A percentile compares a stretch with the other conserved stretches of the same genome.
Conservation (phyloP, 2,329 filamentous ascomycete genomes). For the Sordariomycetes sp. region DNA sequence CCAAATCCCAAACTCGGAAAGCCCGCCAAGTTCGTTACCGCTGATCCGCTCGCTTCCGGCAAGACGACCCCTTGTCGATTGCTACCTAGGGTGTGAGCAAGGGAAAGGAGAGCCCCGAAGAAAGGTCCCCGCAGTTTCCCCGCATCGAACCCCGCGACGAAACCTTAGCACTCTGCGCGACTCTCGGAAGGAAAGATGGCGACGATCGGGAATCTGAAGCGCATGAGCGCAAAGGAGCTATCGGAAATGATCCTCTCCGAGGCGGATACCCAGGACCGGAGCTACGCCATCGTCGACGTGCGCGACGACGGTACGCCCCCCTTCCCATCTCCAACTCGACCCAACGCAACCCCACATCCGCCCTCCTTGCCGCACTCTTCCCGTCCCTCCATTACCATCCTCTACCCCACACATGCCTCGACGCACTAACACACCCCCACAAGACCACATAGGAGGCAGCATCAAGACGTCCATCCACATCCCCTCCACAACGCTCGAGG, state of each 20-base stretch:
- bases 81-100: no score
- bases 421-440: not conserved
- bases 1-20: no score
- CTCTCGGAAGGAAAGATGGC: slow-evolving; percentile 21
- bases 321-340: not conserved
- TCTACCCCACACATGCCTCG: not conserved
- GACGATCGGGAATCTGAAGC: slow-evolving; percentile 48
- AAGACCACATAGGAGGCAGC: slow-evolving; percentile 88
- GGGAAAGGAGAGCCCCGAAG: no score
- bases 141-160: slow-evolving; percentile 1
- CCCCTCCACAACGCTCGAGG: slow-evolving; percentile 60
- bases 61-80: no score
- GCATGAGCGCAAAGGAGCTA: slow-evolving; percentile 57
- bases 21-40: no score
- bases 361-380: no score
- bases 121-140: slow-evolving; percentile 1
- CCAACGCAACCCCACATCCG: no score
- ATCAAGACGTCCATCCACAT: slow-evolving; percentile 67
- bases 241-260: slow-evolving; percentile 45
- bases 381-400: not conserved
- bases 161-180: not conserved
- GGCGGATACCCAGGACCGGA: slow-evolving; percentile 21
- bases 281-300: slow-evolving; percentile 73
- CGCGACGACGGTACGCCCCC: slow-evolving; percentile 56
- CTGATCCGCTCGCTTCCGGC: no score